These are phyloP conservation scores for Talaromyces sp. DNA, from an alignment of 2,329 filamentous ascomycete genomes.

Conservation along the genomic window DNA sequence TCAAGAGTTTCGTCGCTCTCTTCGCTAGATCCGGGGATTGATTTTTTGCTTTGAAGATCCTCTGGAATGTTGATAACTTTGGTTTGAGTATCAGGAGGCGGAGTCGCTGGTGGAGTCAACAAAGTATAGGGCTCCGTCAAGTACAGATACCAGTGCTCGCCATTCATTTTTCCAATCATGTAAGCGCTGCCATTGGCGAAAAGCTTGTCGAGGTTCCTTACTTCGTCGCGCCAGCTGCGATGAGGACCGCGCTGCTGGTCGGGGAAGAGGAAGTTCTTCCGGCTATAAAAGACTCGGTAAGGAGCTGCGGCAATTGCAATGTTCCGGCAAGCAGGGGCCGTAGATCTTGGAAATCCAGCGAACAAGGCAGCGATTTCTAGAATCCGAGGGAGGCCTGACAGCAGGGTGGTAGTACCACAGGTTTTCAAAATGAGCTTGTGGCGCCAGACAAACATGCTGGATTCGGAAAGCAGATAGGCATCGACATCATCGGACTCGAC, in stretches of 20 bases:
- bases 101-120: slow-evolving; percentile 78
- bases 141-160: slow-evolving; percentile 98
- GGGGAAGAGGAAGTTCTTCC: slow-evolving; percentile 97
- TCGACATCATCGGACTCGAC: slow-evolving; percentile 91
- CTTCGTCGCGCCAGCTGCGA: slow-evolving; percentile 95
- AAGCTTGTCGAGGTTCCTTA: slow-evolving; percentile 84
- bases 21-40: slow-evolving; percentile 23
- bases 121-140: slow-evolving; percentile 79
- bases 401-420: slow-evolving; percentile 90
- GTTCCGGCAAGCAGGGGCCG: slow-evolving; percentile 60
- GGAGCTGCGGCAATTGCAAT: slow-evolving; percentile 75
- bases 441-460: slow-evolving; percentile 99
- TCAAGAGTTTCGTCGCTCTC: slow-evolving; percentile 51
- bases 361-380: slow-evolving; percentile 84
- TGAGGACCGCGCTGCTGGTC: slow-evolving; percentile 92
- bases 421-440: slow-evolving; percentile 99
- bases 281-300: slow-evolving; percentile 96
- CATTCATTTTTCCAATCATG: slow-evolving; percentile 99
- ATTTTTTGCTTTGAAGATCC: slow-evolving; percentile 15
- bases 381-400: slow-evolving; percentile 83
- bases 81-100: slow-evolving; percentile 53
- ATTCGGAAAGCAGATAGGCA: slow-evolving; percentile 94
- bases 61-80: slow-evolving; percentile 54
- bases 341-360: slow-evolving; percentile 82
- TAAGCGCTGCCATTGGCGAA: slow-evolving; percentile 93